Percentiles rank a stretch among this genome's conserved stretches.
phyloP scores from a whole-genome alignment of 2,329 filamentous ascomycete genomes.

The Colletotrichum sp. region DNA sequence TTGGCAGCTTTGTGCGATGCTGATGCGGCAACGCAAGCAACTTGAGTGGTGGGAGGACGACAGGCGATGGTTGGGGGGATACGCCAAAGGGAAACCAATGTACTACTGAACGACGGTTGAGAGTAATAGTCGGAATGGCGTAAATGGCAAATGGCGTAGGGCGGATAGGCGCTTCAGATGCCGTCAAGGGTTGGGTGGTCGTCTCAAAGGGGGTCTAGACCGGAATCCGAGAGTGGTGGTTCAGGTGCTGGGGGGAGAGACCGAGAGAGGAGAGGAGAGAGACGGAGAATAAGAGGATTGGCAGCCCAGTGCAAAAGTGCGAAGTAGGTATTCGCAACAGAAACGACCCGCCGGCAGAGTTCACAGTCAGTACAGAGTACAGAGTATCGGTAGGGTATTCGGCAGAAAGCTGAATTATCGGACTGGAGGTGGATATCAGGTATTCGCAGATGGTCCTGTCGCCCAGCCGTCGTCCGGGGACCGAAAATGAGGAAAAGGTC shows the following conservation, averaged over 20 bases:
- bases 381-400: background rate
- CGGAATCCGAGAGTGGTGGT: background rate
- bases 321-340: background rate
- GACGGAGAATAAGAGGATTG: background rate
- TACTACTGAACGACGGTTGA: background rate
- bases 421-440: background rate
- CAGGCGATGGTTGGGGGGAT: background rate
- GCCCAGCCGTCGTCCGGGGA: constrained; percentile 2
- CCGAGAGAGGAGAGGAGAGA: background rate
- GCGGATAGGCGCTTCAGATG: background rate
- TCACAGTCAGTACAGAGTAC: background rate
- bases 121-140: background rate
- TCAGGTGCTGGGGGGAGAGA: background rate
- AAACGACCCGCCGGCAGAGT: background rate
- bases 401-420: background rate
- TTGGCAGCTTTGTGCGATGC: background rate
- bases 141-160: background rate
- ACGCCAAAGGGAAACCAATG: background rate
- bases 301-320: background rate
- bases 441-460: background rate
- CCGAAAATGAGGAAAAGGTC: constrained; percentile 2
- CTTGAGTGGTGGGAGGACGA: background rate
- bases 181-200: background rate
- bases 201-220: background rate
- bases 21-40: background rate